Base-by-base conservation (phyloP, 2,329 filamentous ascomycete species). In the Ophiognomonia clavigignenti-juglandacearum region DNA sequence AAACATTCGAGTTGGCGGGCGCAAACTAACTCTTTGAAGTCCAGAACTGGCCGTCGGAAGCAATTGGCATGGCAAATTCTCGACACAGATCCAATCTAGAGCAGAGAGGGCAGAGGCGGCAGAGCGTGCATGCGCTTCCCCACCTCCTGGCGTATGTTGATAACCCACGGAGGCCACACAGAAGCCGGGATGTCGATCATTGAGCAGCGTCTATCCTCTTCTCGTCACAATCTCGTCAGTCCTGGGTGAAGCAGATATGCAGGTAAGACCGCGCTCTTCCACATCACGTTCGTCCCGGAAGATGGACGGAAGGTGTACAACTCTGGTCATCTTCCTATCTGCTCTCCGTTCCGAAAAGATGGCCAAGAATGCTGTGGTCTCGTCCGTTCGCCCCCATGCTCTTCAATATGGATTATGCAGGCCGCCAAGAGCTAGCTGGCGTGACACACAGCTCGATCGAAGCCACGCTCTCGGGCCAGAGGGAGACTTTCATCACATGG, bases 141-240 rank as follows among this genome's bases (percentile, higher is more conserved):
- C 41, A 43, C 27, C 24, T 39, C 47, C 45, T 41, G 47, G 26
- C 32, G 31, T 31, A n/a, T n/a, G n/a, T n/a, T n/a, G n/a, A n/a
- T n/a, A n/a, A n/a, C n/a, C n/a, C n/a, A n/a, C n/a, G n/a, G n/a
- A n/a, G n/a, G n/a, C n/a, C n/a, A n/a, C n/a, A n/a, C n/a, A n/a
- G n/a, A n/a, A 26, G 18, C 18, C 14, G 37, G 10, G 7, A 31
- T 26, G n/a, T 22, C 32, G 22, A 31, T 37, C 36, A 46, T 41
- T 40, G 37, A 27, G 26, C 8, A 7, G 23, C 32, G 14, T 35
- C 6, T 35, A 4, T 35, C 6, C 32, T 18, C n/a, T 14, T 9
- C 14, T 14, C 32, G n/a, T 35, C 32, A 35, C n/a, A 7, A 16
- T 26, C 23, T 18, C n/a, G 6, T 43, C 16, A 8, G 7, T 16